These are phyloP conservation scores for Hypoxylon sp. DNA, from an alignment of 2,329 filamentous ascomycete species.

Conservation along the genomic window DNA sequence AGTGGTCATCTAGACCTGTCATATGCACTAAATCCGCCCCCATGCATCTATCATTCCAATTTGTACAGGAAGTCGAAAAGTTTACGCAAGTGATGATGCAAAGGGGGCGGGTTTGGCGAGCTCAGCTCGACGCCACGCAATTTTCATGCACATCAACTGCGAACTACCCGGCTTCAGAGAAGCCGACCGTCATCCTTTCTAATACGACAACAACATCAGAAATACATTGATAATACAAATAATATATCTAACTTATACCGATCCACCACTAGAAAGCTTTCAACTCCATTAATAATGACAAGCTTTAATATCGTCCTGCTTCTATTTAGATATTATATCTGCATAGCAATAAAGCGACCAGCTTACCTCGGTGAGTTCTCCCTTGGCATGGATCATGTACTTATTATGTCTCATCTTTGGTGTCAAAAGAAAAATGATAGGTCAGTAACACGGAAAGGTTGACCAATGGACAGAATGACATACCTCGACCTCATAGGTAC, in stretches of 20 bases:
- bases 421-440: neutral
- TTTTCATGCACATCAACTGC: neutral
- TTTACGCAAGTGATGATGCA: neutral
- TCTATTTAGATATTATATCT: neutral
- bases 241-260: neutral
- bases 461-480: neutral
- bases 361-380: neutral
- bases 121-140: neutral
- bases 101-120: neutral
- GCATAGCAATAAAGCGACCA: neutral
- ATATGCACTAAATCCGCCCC: neutral
- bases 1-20: neutral
- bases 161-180: neutral
- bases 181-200: neutral
- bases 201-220: neutral
- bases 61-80: neutral
- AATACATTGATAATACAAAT: neutral
- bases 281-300: neutral
- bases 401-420: neutral
- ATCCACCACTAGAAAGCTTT: neutral
- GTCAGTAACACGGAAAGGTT: neutral
- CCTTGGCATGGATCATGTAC: neutral
- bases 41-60: neutral
- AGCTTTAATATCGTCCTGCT: neutral
- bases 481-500: neutral